Evolutionary conservation across 768 basidiomycete species (phyloP).

Genomic region (Termitomyces sp.): DNA sequence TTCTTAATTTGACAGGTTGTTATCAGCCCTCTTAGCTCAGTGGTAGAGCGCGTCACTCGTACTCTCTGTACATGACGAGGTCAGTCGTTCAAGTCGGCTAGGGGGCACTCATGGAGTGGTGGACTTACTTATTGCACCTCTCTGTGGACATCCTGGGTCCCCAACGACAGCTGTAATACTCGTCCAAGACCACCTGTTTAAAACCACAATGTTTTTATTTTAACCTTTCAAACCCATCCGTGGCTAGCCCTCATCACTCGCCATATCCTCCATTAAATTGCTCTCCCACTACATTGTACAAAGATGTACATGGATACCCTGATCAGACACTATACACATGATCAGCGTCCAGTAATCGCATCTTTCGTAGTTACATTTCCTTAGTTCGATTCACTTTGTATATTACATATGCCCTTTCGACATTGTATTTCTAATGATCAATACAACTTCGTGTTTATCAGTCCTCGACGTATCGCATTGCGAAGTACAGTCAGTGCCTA

Average conservation of each 20-base stretch:
- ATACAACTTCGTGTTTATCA: no score
- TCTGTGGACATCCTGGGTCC: no score
- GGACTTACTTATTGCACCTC: no score
- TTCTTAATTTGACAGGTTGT: rapidly evolving
- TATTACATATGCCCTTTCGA: no score
- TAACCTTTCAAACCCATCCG: not conserved
- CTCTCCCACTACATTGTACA: not conserved
- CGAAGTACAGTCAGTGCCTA: not conserved
- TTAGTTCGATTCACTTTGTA: no score
- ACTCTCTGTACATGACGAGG: not conserved
- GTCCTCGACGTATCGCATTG: no score
- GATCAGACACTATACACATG: no score
- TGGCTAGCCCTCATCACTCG: not conserved
- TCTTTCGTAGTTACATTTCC: no score
- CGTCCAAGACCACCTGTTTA: no score
- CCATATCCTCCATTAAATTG: not conserved
- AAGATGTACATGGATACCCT: not conserved
- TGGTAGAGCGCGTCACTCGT: conserved; percentile 33
- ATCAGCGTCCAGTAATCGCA: no score
- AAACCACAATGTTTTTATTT: not conserved
- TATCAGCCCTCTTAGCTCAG: conserved; percentile 29
- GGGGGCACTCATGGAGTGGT: conserved; percentile 6
- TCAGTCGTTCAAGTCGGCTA: conserved; percentile 10
- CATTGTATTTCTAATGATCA: no score
- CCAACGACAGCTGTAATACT: no score